A percentile compares a stretch with the other conserved stretches of the same genome.
Conservation (phyloP, 345 rosid genomes). For the Aurinia saxatilis region DNA sequence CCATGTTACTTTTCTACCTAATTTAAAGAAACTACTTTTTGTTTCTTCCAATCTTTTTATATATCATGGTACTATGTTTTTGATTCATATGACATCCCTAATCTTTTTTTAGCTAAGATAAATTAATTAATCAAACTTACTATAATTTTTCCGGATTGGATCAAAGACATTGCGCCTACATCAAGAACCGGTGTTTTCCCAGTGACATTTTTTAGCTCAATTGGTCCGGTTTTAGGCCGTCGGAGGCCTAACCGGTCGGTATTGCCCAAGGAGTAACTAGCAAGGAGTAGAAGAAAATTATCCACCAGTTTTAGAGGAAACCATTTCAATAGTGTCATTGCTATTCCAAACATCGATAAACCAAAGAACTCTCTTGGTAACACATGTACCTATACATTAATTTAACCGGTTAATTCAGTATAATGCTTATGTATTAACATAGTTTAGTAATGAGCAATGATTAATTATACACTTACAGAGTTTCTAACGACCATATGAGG, state of each 20-base stretch:
- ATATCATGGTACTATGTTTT: not conserved
- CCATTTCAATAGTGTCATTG: slow-evolving; percentile 77
- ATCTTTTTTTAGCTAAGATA: not conserved
- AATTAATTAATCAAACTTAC: slow-evolving; percentile 24
- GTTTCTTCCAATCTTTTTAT: not conserved
- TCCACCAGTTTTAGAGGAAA: slow-evolving; percentile 68
- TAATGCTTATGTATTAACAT: not conserved
- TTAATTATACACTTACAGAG: slow-evolving; percentile 31
- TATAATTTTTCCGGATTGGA: slow-evolving; percentile 66
- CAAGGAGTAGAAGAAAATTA: slow-evolving; percentile 40
- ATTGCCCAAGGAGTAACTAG: slow-evolving; percentile 49
- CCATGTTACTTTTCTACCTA: not conserved
- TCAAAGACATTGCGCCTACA: slow-evolving; percentile 65
- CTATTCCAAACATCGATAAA: slow-evolving; percentile 70
- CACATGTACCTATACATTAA: slow-evolving; percentile 64
- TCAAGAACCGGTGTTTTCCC: slow-evolving; percentile 96
- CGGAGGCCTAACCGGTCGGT: slow-evolving; percentile 69
- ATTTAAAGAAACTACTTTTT: not conserved
- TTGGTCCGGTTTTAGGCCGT: slow-evolving; percentile 86
- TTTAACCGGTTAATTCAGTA: not conserved
- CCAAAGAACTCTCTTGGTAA: slow-evolving; percentile 86
- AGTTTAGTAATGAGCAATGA: not conserved
- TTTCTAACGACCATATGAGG: slow-evolving; percentile 68
- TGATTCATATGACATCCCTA: not conserved
- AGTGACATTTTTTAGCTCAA: slow-evolving; percentile 72